Evolutionary conservation across 2,329 filamentous ascomycete species (phyloP), one percentile per base, ranked within the genome.

Genomic region (Fusarium agapanthi): DNA sequence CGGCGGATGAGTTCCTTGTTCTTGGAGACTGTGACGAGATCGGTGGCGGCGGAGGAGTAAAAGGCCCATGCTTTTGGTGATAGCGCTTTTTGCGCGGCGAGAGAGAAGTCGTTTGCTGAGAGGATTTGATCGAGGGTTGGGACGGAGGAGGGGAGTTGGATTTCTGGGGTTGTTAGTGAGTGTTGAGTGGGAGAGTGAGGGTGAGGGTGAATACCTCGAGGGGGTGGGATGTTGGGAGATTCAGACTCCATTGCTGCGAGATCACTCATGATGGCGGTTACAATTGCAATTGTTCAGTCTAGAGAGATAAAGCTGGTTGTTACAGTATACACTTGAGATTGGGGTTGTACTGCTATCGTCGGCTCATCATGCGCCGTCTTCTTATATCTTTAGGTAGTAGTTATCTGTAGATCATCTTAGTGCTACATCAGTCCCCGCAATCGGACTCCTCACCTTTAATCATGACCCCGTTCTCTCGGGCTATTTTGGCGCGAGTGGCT

Each of bases 11-110:
- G 82, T 1, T 84, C 82, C 30, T 82, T 84, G 78, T 92, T 93
- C 55, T 86, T 84, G 55, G 69, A 73, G 53, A 90, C 88, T 41
- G 91, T 88, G 75, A 86, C 86, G n/a, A 84, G 79, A 76, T 87
- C 91, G 11, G 89, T 92, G 16, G 90, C 88, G 5, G 90, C 91
- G 14, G 89, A 91, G 26, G 89, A 91, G 77, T 90, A 88, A 76
- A 92, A 93, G 1, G 90, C 91, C 89, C 89, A 92, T n/a, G 90
- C 88, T 76, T 93, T 92, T 28, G 86, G 85, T 14, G 85, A 84
- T 53, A 91, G 84, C 11, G 86, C 87, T 32, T 83, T 82, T 22
- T 86, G 84, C 8, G 90, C 90, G 0, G 87, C 88, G 16, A 81
- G 65, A 57, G 89, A 86, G 76, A 92, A 92, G 80, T 92, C 90